These are phyloP conservation scores for Camptophora hylomeconis DNA, from an alignment of 2,329 filamentous ascomycete species.

Conservation along the genomic window DNA sequence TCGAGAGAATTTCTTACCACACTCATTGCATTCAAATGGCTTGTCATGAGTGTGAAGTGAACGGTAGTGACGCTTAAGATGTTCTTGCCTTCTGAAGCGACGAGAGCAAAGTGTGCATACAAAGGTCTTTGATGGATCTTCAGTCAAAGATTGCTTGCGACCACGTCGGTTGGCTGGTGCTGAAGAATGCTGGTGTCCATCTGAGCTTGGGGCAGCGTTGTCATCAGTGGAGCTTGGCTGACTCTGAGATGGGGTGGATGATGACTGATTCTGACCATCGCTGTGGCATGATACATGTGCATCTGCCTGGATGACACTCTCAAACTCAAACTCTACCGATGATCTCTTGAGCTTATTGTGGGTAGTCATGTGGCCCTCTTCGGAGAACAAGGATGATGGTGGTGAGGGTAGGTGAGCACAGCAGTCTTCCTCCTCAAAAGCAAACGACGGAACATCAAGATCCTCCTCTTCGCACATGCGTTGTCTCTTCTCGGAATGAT, in stretches of 20 bases:
- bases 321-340: slow-evolving; percentile 21
- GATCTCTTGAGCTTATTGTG: slow-evolving; percentile 26
- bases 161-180: slow-evolving; percentile 65
- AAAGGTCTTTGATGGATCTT: slow-evolving; percentile 96
- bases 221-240: slow-evolving; percentile 31
- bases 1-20: slow-evolving; percentile 97
- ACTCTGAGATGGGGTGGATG: slow-evolving; percentile 25
- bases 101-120: slow-evolving; percentile 93
- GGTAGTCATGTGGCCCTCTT: slow-evolving; percentile 32
- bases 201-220: slow-evolving; percentile 31
- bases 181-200: slow-evolving; percentile 17
- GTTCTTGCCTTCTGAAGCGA: slow-evolving; percentile 94
- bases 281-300: slow-evolving; percentile 26
- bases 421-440: slow-evolving; percentile 59
- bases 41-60: slow-evolving; percentile 98
- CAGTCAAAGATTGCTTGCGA: slow-evolving; percentile 94
- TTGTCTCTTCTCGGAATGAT: slow-evolving; percentile 56
- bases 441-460: slow-evolving; percentile 66
- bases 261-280: slow-evolving; percentile 29
- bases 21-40: slow-evolving; percentile 94
- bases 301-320: slow-evolving; percentile 20
- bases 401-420: slow-evolving; percentile 50
- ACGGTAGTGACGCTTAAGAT: slow-evolving; percentile 95
- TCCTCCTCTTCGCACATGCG: slow-evolving; percentile 59
- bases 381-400: slow-evolving; percentile 45